These are phyloP conservation scores for Thuidium tamariscinum DNA, from an alignment of 225 moss, liverwort and hornwort genomes.

Conservation along the genomic window DNA sequence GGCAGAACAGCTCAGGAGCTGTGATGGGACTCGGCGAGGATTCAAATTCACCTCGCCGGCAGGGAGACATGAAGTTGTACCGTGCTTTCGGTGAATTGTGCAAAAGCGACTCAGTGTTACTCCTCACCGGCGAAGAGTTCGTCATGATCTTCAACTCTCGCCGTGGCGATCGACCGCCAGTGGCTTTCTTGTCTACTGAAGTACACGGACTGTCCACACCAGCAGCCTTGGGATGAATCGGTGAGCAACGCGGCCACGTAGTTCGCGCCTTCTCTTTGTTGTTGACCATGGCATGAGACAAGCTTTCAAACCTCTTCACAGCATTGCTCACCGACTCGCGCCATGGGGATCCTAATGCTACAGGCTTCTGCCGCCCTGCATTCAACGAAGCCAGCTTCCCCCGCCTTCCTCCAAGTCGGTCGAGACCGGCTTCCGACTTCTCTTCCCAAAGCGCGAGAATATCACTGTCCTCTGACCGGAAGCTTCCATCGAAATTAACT, in stretches of 20 bases:
- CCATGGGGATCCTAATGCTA: conserved; percentile 6
- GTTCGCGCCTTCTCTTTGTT: conserved; percentile 5
- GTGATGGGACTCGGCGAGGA: background rate
- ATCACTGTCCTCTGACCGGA: conserved; percentile 29
- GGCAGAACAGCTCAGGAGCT: conserved; percentile 1
- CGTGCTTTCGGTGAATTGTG: conserved; percentile 22
- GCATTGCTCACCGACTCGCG: conserved; percentile 13
- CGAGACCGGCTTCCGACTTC: conserved; percentile 10
- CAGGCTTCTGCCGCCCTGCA: background rate
- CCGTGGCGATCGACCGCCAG: background rate
- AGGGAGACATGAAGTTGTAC: background rate
- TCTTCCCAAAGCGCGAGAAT: conserved; percentile 35
- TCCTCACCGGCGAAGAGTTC: background rate
- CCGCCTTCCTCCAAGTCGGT: conserved; percentile 3
- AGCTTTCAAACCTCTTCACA: conserved; percentile 21
- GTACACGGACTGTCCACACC: background rate
- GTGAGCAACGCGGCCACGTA: conserved; percentile 3
- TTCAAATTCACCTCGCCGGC: background rate
- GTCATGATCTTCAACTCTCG: background rate
- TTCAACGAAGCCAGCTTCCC: background rate
- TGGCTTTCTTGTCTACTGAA: background rate
- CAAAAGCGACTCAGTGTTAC: background rate
- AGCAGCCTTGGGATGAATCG: background rate
- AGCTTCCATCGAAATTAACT: conserved; percentile 1
- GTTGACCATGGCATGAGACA: conserved; percentile 7